Evolutionary conservation across 345 rosid species (phyloP).

Genomic region (Syzygium oleosum): DNA sequence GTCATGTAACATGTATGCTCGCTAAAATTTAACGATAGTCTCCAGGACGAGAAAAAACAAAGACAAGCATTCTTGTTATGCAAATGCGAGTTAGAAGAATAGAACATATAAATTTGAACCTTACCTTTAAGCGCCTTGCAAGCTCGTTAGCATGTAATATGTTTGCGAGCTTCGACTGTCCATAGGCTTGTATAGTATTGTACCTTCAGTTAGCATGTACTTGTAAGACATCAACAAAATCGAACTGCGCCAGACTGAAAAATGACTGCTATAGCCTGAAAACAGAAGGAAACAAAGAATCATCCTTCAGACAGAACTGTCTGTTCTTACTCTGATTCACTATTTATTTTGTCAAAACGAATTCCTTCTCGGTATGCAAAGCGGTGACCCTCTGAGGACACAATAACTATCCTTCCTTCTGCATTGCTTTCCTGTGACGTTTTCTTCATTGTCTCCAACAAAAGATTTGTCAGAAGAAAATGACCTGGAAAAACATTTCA

Average conservation of each 20-base stretch:
- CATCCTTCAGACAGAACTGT: neutral
- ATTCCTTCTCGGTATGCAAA: constrained; percentile 32
- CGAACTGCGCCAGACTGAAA: neutral
- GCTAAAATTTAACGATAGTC: neutral
- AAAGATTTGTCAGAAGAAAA: constrained; percentile 52
- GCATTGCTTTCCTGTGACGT: constrained; percentile 33
- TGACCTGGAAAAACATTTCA: constrained; percentile 35
- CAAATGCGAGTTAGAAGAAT: neutral
- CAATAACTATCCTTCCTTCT: constrained; percentile 57
- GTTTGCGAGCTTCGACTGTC: constrained; percentile 31
- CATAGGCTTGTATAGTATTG: constrained; percentile 13
- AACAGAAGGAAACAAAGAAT: neutral
- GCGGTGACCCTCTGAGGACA: constrained; percentile 40
- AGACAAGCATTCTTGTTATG: neutral
- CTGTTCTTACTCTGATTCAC: constrained; percentile 26
- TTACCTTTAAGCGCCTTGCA: constrained; percentile 23
- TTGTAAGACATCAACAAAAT: neutral
- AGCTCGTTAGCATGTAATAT: constrained; percentile 29
- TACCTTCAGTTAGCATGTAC: neutral
- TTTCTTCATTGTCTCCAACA: constrained; percentile 46
- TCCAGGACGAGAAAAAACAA: neutral
- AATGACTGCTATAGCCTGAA: neutral
- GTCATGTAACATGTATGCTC: neutral
- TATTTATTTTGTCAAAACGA: constrained; percentile 40
- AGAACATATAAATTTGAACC: neutral